Base-by-base conservation (phyloP, 352 stramenopile species). In the Phytophthora citricola region DNA sequence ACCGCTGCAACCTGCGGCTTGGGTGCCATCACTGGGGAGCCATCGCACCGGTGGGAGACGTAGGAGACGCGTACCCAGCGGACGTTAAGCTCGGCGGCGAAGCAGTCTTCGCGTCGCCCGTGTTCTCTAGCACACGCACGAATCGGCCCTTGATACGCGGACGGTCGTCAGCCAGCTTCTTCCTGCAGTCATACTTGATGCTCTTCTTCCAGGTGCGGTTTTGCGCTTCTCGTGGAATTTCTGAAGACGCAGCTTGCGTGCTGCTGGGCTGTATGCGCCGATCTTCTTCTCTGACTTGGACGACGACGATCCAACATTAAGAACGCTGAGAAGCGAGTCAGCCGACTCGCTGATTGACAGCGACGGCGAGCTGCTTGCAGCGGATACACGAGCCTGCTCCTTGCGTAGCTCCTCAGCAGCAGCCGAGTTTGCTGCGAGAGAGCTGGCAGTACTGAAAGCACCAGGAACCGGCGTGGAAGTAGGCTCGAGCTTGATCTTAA, bases 151-250 rank as follows among this genome's bases (percentile, higher is more conserved):
- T 84, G 71, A 95, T 92, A 34, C 97, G 91, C 52, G 97, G 97
- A 45, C 97, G 89, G 53, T 97, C 96, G 57, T 99, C 96, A 8
- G 97, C 97, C 26, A 99, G 79, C 76, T 99, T 99, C 78, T 99
- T 99, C 43, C 97, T 83, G 75, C 97, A 99, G 76, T 99, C 96
- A 76, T 99, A 99, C 81, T 99, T 99, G 83, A 99, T 99, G 66
- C 96, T 97, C 73, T 99, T 99, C 72, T 98, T 95, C 96, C 96
- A 99, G 68, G 98, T 98, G 55, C 97, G 91, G 65, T 95, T 97
- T 97, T 97, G 56, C 97, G 85, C 79, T 99, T 99, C 58, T 97
- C 91, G 74, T 99, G 97, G 71, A 99, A 99, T 65, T 98, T 97
- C 47, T 97, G 93, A 71, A 99, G 97, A 14, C 95, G 91, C 31